Percentiles rank a stretch among this genome's conserved stretches.
Conservation (phyloP, 495 filamentous ascomycete genomes). For the Cercophora newfieldiana region DNA sequence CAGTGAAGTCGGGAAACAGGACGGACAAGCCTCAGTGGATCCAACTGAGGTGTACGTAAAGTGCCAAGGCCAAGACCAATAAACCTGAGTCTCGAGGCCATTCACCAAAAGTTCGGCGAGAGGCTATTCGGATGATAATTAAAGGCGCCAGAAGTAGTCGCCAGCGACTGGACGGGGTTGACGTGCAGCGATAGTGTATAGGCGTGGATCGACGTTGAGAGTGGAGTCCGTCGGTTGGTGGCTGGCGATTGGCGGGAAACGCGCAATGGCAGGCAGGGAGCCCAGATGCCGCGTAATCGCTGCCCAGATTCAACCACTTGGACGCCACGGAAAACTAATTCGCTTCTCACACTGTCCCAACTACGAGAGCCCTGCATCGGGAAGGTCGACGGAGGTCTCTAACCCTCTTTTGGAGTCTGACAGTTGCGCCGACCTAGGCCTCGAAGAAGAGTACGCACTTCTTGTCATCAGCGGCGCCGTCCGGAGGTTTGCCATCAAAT, state of each 20-base stretch:
- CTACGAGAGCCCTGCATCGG: background rate
- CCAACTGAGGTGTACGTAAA: background rate
- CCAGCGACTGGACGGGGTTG: background rate
- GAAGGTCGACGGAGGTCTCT: background rate
- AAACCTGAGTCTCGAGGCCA: background rate
- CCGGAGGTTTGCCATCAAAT: background rate
- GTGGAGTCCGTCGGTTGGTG: background rate
- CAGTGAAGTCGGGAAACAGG: background rate
- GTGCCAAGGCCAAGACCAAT: background rate
- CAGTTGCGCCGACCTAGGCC: background rate
- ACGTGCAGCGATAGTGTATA: constrained; percentile 6
- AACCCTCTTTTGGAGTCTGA: background rate
- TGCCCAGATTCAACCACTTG: background rate
- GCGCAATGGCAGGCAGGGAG: constrained; percentile 1
- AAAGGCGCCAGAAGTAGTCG: constrained; percentile 2
- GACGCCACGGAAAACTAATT: constrained; percentile 7
- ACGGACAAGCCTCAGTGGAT: background rate
- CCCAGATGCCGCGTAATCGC: constrained; percentile 28
- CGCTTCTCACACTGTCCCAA: background rate
- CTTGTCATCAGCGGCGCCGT: background rate
- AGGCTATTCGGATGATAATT: constrained; percentile 14
- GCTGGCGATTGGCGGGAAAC: constrained; percentile 14
- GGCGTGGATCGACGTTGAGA: constrained; percentile 1
- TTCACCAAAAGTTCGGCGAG: background rate
- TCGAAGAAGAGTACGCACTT: background rate